Evolutionary conservation across 2,329 filamentous ascomycete genomes (phyloP), one percentile per base, ranked within the genome.

Genomic region (Exophiala spinifera): DNA sequence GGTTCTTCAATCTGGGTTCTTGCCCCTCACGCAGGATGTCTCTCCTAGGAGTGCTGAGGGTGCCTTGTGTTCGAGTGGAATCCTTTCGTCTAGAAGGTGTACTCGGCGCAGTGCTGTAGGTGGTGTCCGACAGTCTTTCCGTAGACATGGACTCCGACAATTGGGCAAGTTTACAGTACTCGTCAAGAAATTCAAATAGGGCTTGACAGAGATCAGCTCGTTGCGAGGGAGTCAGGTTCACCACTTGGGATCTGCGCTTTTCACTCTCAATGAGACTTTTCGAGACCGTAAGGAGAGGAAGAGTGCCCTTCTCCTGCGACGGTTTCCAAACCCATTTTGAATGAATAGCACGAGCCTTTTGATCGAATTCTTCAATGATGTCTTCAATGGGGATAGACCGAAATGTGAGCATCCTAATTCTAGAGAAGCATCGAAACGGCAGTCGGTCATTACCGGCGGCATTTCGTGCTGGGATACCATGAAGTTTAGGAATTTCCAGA

Each of bases 391-490:
- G 57, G 21, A 60, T 61, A 14, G 28, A 5, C 6, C 61, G 59
- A 42, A 61, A 74, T 51, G 67, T 70, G 3, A 74, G 61, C 13
- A 51, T 63, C 13, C 61, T 55, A 3, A 74, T 62, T 1, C 63
- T 60, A 2, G 55, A 57, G 37, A 68, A 70, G 19, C 64, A 65
- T 49, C 62, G 61, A 58, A 62, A 64, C 3, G 57, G 59, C 4
- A 64, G 48, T 14, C 49, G 43, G 17, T 48, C 36, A 2, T 55
- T 36, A 8, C 49, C 46, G 39, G 49, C 51, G 0, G 65, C 56
- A 4, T 49, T 57, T 3, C 63, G 49, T 2, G 53, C 56, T 28
- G 61, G 49, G 0, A 45, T 36, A 10, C 60, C 59, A 49, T 59
- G 55, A 10, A 58, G 51, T 1, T 59, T 59, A 2, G 67, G 68